These are phyloP conservation scores for Waltergamsia citrina DNA, from an alignment of 2,329 filamentous ascomycete genomes.

Conservation along the genomic window DNA sequence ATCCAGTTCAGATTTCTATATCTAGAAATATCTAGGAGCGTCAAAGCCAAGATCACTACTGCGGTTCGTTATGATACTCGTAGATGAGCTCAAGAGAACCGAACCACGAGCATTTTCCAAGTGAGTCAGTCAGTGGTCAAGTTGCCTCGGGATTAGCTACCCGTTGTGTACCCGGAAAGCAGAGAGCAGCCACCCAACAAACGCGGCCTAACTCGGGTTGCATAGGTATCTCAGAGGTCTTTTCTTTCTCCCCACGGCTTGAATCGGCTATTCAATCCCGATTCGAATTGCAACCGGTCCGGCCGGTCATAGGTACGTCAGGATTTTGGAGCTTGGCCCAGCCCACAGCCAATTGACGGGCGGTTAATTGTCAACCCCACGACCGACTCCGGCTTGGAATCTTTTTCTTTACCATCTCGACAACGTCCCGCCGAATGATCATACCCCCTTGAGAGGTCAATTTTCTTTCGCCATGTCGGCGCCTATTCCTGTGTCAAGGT, in stretches of 20 bases:
- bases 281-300: neutral
- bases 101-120: too few species aligned
- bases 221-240: slow-evolving; percentile 3
- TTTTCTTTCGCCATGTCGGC: slow-evolving; percentile 19
- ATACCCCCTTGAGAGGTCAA: neutral
- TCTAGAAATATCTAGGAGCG: too few species aligned
- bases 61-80: too few species aligned
- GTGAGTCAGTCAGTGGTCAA: too few species aligned
- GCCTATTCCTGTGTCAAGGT: slow-evolving; percentile 26
- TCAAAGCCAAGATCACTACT: too few species aligned
- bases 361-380: slow-evolving; percentile 8
- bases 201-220: too few species aligned
- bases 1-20: too few species aligned
- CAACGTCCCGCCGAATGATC: slow-evolving; percentile 2
- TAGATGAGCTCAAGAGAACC: too few species aligned
- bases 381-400: slow-evolving; percentile 6
- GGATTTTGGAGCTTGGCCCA: neutral
- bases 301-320: slow-evolving; percentile 1
- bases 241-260: slow-evolving; percentile 5
- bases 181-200: neutral
- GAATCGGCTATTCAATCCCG: slow-evolving; percentile 4
- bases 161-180: too few species aligned
- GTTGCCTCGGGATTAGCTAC: neutral
- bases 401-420: slow-evolving; percentile 14
- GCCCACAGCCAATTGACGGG: slow-evolving; percentile 10